phyloP scores from a whole-genome alignment of 1,139 yeast genomes.

The Arxiozyma heterogenica region DNA sequence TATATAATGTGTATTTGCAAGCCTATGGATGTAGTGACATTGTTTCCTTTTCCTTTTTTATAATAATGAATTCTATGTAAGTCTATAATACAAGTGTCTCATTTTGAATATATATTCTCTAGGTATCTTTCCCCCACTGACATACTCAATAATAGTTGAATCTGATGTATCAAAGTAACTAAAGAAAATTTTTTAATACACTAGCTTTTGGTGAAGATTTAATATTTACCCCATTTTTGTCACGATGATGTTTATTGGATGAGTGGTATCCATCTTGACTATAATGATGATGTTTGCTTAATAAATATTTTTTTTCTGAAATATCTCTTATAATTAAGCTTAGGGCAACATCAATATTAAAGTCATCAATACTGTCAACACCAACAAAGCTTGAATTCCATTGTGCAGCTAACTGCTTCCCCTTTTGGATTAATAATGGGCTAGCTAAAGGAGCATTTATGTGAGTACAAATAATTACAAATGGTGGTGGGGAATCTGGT shows the following conservation, averaged over 20 bases:
- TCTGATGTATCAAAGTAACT: neutral
- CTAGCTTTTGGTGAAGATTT: constrained; percentile 1
- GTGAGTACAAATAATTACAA: constrained; percentile 59
- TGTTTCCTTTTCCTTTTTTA: neutral
- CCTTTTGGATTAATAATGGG: constrained; percentile 48
- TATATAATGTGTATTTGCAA: neutral
- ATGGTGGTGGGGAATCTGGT: constrained; percentile 55
- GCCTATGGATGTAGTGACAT: neutral
- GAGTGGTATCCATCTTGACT: neutral
- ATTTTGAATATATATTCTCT: too few relatives aligned
- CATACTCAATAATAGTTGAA: neutral
- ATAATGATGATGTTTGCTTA: constrained; percentile 3
- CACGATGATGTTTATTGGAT: neutral
- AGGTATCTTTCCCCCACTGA: too few relatives aligned
- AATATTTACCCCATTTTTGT: constrained; percentile 2
- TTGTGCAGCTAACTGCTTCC: constrained; percentile 43
- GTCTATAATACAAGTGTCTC: neutral
- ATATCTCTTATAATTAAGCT: constrained; percentile 52
- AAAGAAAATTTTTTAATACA: constrained; percentile 1
- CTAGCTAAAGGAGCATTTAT: constrained; percentile 46
- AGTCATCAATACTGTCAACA: constrained; percentile 42
- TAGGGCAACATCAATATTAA: constrained; percentile 45
- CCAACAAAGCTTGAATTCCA: constrained; percentile 63
- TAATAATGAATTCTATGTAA: neutral
- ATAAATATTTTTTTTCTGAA: constrained; percentile 36